Evolutionary conservation across 345 rosid genomes (phyloP), one percentile per base, ranked within the genome.

Genomic region (Crucihimalaya himalaica): DNA sequence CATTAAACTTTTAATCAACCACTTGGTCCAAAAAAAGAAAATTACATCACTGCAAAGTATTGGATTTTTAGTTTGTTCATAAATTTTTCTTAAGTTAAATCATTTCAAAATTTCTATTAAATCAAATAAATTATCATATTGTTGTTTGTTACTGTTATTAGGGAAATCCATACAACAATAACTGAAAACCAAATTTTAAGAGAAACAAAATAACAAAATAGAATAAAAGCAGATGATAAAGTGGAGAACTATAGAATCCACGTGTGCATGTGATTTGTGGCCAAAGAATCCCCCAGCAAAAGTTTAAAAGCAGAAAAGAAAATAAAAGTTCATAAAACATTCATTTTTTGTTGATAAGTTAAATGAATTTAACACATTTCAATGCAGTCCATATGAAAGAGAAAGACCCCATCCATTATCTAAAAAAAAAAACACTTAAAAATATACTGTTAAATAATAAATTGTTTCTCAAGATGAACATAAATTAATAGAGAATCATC

Each of bases 301-400:
- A 47, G 45, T 47, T 27, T 43, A 67, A 43, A 43, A 21, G 32
- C 7, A 69, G 10, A 13, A 68, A 40, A 7, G 77, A 64, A 63
- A 54, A 42, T 43, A 20, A 64, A 54, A 46, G 40, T 21, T 69
- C 39, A 53, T 23, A 67, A n/a, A 52, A 67, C 2, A 52, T 6
- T 29, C 47, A 3, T 23, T 15, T 21, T 37, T 51, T 23, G 25
- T 35, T 35, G 15, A 40, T 43, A 5, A 35, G 71, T 52, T 35
- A 34, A 52, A 21, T 14, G 63, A 6, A 27, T 54, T 21, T 34
- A 69, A 56, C 55, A 70, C 56, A 70, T 34, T 70, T 55, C 73
- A 20, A 31, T 69, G 65, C 65, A 69, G 11, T 69, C 29, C 20
- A 3, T 55, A 42, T 72, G 52, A 28, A 72, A 63, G 52, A 71